phyloP scores from a whole-genome alignment of 495 filamentous ascomycete species.

The Annulohypoxylon nitens region DNA sequence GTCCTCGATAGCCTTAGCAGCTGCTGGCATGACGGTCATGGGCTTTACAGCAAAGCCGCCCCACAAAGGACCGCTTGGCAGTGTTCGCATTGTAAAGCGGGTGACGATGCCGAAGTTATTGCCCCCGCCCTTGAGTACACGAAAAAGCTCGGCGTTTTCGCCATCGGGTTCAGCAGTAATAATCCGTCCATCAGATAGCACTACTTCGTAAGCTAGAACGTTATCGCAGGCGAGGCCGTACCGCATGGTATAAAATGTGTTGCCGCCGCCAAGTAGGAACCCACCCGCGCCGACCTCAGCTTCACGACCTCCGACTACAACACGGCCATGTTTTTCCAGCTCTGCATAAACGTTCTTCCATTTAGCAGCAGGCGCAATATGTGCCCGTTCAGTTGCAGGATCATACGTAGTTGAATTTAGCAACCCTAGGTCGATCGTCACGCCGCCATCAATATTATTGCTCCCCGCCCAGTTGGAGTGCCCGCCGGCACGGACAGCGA shows the following conservation, averaged over 20 bases:
- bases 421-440: slow-evolving; percentile 66
- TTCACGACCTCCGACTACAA: slow-evolving; percentile 68
- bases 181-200: slow-evolving; percentile 55
- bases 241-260: slow-evolving; percentile 62
- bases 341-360: slow-evolving; percentile 69
- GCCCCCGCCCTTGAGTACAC: slow-evolving; percentile 64
- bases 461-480: slow-evolving; percentile 65
- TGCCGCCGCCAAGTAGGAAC: slow-evolving; percentile 68
- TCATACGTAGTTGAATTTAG: slow-evolving; percentile 59
- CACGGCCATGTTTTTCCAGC: slow-evolving; percentile 61
- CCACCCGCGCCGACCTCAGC: slow-evolving; percentile 70
- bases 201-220: slow-evolving; percentile 65
- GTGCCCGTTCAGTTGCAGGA: slow-evolving; percentile 48
- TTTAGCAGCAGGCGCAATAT: slow-evolving; percentile 60
- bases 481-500: slow-evolving; percentile 67
- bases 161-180: slow-evolving; percentile 49
- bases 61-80: slow-evolving; percentile 60
- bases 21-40: slow-evolving; percentile 20
- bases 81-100: slow-evolving; percentile 62
- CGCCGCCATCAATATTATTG: slow-evolving; percentile 64
- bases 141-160: slow-evolving; percentile 59
- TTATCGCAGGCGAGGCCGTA: slow-evolving; percentile 66
- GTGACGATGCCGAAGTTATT: slow-evolving; percentile 76
- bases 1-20: slow-evolving; percentile 35
- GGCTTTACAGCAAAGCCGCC: slow-evolving; percentile 50